A percentile compares a stretch with the other conserved stretches of the same genome.
Conservation (phyloP, 1,139 yeast genomes). For the Debaryomyces fabryi region DNA sequence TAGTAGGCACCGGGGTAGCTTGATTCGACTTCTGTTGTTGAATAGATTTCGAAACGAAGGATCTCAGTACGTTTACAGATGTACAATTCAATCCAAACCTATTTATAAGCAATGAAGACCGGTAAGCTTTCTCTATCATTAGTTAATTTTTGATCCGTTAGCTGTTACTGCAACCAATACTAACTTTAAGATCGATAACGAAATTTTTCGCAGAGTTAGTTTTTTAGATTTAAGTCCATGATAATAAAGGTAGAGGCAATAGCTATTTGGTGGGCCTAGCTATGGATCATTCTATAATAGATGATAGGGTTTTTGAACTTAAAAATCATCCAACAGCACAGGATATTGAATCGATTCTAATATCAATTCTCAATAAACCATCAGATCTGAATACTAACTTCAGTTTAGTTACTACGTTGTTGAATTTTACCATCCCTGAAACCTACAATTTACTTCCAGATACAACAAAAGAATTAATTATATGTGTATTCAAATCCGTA, state of each 20-base stretch:
- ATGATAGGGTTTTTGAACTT: constrained; percentile 17
- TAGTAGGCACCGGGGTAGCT: not conserved
- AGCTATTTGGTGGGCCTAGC: not conserved
- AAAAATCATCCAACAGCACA: constrained; percentile 24
- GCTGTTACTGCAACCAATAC: not conserved
- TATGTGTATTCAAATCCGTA: constrained; percentile 22
- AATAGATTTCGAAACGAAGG: not conserved
- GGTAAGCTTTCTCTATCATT: not conserved
- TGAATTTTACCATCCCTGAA: constrained; percentile 38
- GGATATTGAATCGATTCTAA: constrained; percentile 18
- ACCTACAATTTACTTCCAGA: constrained; percentile 22
- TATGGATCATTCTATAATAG: constrained; percentile 9
- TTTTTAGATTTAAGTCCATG: not conserved
- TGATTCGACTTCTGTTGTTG: not conserved
- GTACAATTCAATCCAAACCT: not conserved
- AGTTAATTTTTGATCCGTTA: not conserved
- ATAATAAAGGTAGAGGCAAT: not conserved
- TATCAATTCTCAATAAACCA: constrained; percentile 3
- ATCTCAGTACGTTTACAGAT: not conserved
- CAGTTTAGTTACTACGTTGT: constrained; percentile 24
- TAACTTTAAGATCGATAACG: not conserved
- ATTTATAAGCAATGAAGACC: not conserved
- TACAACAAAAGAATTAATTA: constrained; percentile 14
- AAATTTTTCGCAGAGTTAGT: not conserved
- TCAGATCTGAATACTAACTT: constrained; percentile 12